These are phyloP conservation scores for Colletotrichum shisoi DNA, from an alignment of 2,329 filamentous ascomycete species.

Conservation along the genomic window DNA sequence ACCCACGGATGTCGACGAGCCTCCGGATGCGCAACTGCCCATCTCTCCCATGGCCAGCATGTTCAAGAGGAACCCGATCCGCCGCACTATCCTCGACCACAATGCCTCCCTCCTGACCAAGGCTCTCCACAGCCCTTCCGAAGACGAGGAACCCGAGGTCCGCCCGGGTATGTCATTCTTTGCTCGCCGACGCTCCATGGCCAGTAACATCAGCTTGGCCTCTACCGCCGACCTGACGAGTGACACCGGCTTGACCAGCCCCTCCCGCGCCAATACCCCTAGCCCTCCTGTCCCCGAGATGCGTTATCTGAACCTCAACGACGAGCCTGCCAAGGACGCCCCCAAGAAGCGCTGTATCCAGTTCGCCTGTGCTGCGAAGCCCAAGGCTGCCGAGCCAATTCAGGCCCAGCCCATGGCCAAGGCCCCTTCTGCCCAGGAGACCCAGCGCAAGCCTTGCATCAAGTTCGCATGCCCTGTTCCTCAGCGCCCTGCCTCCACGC, in stretches of 20 bases:
- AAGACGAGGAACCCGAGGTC: constrained; percentile 59
- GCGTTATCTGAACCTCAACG: constrained; percentile 54
- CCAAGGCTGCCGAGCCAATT: constrained; percentile 43
- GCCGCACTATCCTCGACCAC: constrained; percentile 58
- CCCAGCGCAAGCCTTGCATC: constrained; percentile 68
- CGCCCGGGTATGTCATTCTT: constrained; percentile 49
- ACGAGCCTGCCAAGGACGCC: constrained; percentile 39
- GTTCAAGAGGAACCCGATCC: constrained; percentile 59
- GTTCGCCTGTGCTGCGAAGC: constrained; percentile 81
- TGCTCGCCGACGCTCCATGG: constrained; percentile 69
- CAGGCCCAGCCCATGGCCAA: constrained; percentile 46
- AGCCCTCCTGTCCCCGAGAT: constrained; percentile 81
- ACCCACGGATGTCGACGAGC: constrained; percentile 82
- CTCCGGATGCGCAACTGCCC: constrained; percentile 68
- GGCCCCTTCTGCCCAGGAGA: constrained; percentile 49
- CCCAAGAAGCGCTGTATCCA: constrained; percentile 86
- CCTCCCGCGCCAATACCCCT: constrained; percentile 84
- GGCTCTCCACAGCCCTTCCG: constrained; percentile 75
- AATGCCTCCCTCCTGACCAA: constrained; percentile 87
- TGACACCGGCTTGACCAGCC: constrained; percentile 89
- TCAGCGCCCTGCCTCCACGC: constrained; percentile 54
- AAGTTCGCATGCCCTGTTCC: constrained; percentile 75
- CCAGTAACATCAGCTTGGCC: constrained; percentile 79
- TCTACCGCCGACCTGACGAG: constrained; percentile 94
- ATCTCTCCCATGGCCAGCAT: constrained; percentile 46